phyloP scores from a whole-genome alignment of 2,329 filamentous ascomycete species.

The Fonsecaea monophora region DNA sequence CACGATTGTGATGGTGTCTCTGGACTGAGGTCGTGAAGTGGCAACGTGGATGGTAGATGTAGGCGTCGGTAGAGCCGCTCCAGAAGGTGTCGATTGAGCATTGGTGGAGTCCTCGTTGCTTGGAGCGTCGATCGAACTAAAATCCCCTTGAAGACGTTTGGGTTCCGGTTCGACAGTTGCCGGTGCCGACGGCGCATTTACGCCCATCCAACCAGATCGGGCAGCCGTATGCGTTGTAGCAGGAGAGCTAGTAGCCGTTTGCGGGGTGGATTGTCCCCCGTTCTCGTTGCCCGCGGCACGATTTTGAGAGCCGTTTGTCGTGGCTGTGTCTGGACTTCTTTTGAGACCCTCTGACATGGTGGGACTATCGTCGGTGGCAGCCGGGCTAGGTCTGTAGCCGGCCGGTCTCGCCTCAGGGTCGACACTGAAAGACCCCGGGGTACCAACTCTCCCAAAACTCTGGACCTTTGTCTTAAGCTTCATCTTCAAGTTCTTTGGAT shows the following conservation, averaged over 20 bases:
- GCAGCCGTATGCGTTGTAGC: conserved; percentile 15
- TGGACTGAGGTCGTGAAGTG: conserved; percentile 1
- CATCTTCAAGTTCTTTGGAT: conserved; percentile 40
- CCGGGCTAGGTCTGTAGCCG: conserved; percentile 34
- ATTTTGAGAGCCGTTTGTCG: conserved; percentile 23
- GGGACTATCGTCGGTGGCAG: conserved; percentile 25
- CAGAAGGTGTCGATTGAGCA: conserved; percentile 14
- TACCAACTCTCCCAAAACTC: conserved; percentile 21
- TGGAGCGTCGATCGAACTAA: conserved; percentile 19
- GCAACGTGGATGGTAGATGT: conserved; percentile 4
- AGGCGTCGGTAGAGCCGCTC: not conserved
- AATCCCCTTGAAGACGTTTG: conserved; percentile 35
- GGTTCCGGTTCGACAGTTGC: conserved; percentile 25
- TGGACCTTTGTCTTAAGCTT: conserved; percentile 35
- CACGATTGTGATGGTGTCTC: not conserved
- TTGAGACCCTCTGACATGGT: conserved; percentile 25
- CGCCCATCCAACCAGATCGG: conserved; percentile 20
- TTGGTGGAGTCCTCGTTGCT: not conserved
- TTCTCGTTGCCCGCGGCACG: conserved; percentile 10
- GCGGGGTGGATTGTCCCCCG: conserved; percentile 11
- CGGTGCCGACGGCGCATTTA: conserved; percentile 10
- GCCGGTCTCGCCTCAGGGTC: conserved; percentile 35
- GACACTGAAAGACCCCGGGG: conserved; percentile 29
- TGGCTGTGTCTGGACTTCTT: conserved; percentile 22
- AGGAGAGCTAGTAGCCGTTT: conserved; percentile 12